Percentiles rank a stretch among this genome's conserved stretches.
Evolutionary conservation across 208 protist species (phyloP).

Genomic region (Vickermania ingenoplastis): DNA sequence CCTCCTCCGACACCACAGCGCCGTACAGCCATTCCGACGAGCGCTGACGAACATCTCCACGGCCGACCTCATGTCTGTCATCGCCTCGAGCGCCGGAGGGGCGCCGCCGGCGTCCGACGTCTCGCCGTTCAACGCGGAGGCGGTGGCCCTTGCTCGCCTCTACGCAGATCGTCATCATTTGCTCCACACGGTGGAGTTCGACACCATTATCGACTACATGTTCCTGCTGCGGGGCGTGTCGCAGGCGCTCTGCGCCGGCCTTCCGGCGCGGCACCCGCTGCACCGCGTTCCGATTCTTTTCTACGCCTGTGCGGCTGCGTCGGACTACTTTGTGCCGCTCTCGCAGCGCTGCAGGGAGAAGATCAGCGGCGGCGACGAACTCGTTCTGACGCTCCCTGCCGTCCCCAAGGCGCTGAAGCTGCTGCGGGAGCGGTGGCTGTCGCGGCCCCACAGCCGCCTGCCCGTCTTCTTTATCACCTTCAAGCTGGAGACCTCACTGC

Average conservation of each 20-base stretch:
- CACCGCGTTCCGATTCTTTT: constrained; percentile 35
- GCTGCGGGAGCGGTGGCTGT: constrained; percentile 45
- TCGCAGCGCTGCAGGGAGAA: constrained; percentile 42
- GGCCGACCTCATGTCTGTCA: constrained; percentile 31
- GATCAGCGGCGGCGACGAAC: constrained; percentile 66
- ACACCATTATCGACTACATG: constrained; percentile 74
- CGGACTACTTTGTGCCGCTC: constrained; percentile 76
- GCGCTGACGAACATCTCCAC: constrained; percentile 34
- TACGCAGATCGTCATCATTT: constrained; percentile 27
- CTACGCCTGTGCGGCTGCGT: constrained; percentile 69
- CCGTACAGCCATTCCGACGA: constrained; percentile 49
- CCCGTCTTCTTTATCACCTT: constrained; percentile 45
- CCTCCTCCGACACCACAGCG: constrained; percentile 45
- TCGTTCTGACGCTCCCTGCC: constrained; percentile 47
- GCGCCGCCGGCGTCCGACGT: background rate
- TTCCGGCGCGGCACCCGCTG: constrained; percentile 7
- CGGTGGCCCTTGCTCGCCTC: constrained; percentile 6
- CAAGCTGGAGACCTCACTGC: constrained; percentile 74
- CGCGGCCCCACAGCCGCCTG: constrained; percentile 9
- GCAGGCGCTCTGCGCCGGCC: constrained; percentile 20
- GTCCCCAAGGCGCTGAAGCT: constrained; percentile 66
- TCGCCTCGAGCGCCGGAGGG: background rate
- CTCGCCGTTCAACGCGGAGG: background rate
- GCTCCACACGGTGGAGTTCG: constrained; percentile 46
- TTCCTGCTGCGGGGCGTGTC: constrained; percentile 49